Evolutionary conservation across 2,329 filamentous ascomycete species (phyloP).

Genomic region (Penicillium concentricum): DNA sequence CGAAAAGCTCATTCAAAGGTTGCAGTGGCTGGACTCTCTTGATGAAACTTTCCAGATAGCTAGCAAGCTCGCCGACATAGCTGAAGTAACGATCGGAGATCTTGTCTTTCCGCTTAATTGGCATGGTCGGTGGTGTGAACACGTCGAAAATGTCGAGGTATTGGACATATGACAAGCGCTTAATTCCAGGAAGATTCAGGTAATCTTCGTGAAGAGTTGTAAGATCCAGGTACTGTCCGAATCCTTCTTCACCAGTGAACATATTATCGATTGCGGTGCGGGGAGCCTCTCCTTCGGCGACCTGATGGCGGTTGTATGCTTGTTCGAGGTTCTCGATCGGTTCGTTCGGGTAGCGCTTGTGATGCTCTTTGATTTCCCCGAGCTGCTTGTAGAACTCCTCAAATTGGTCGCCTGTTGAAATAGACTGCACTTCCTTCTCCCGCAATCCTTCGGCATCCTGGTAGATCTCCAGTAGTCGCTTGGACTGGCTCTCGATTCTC

Average conservation of each 20-base stretch:
- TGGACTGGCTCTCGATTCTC: constrained; percentile 83
- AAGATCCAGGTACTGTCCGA: constrained; percentile 88
- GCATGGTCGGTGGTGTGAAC: constrained; percentile 71
- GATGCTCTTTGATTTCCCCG: constrained; percentile 77
- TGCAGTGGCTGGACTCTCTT: constrained; percentile 80
- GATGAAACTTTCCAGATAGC: constrained; percentile 87
- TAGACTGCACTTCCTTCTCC: constrained; percentile 76
- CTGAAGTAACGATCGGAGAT: constrained; percentile 88
- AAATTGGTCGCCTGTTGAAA: constrained; percentile 82
- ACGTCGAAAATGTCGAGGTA: constrained; percentile 90
- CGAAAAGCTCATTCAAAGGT: constrained; percentile 75
- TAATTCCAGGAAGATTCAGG: constrained; percentile 82
- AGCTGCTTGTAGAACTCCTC: constrained; percentile 89
- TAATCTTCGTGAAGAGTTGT: constrained; percentile 82
- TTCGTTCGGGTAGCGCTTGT: constrained; percentile 88
- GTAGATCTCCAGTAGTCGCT: constrained; percentile 78
- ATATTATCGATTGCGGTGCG: constrained; percentile 77
- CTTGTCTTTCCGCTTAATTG: constrained; percentile 78
- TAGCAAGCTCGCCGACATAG: constrained; percentile 76
- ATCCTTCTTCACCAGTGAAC: constrained; percentile 95
- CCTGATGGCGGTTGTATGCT: constrained; percentile 74
- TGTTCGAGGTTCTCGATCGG: constrained; percentile 92
- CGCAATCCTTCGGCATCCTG: constrained; percentile 71
- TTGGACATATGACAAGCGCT: constrained; percentile 84
- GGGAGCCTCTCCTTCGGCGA: constrained; percentile 62